Evolutionary conservation across 73 alveolate genomes (phyloP).

Genomic region (Stentor roeselii): DNA sequence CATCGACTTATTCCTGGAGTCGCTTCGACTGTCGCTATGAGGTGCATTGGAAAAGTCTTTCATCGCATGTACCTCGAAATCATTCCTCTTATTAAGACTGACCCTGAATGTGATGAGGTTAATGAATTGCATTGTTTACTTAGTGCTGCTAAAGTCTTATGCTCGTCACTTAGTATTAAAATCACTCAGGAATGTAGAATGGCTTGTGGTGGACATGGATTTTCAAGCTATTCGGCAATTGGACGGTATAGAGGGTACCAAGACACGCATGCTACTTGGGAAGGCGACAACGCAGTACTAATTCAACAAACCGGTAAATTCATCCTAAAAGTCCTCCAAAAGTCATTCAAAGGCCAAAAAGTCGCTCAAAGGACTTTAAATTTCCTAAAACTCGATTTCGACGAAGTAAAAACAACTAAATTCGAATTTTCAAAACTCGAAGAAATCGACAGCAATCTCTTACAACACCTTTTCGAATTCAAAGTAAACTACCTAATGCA

Average conservation of each 20-base stretch:
- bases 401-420: background rate
- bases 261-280: slow-evolving; percentile 52
- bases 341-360: slow-evolving; percentile 35
- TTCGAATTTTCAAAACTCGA: background rate
- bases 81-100: background rate
- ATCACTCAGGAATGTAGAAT: slow-evolving; percentile 57
- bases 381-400: background rate
- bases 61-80: background rate
- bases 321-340: slow-evolving; percentile 32
- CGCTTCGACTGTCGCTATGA: slow-evolving; percentile 20
- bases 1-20: slow-evolving; percentile 23
- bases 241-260: slow-evolving; percentile 28
- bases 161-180: slow-evolving; percentile 36
- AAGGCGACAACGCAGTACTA: slow-evolving; percentile 82
- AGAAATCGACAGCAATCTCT: background rate
- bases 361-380: slow-evolving; percentile 1
- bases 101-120: slow-evolving; percentile 26
- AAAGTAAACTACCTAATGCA: background rate
- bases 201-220: slow-evolving; percentile 71
- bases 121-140: slow-evolving; percentile 29
- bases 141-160: slow-evolving; percentile 49
- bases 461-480: background rate
- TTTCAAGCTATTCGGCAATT: slow-evolving; percentile 54
- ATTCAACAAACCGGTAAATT: slow-evolving; percentile 65
- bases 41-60: background rate